These are phyloP conservation scores for Penicillium sclerotigenum DNA, from an alignment of 2,329 filamentous ascomycete genomes.

Conservation along the genomic window DNA sequence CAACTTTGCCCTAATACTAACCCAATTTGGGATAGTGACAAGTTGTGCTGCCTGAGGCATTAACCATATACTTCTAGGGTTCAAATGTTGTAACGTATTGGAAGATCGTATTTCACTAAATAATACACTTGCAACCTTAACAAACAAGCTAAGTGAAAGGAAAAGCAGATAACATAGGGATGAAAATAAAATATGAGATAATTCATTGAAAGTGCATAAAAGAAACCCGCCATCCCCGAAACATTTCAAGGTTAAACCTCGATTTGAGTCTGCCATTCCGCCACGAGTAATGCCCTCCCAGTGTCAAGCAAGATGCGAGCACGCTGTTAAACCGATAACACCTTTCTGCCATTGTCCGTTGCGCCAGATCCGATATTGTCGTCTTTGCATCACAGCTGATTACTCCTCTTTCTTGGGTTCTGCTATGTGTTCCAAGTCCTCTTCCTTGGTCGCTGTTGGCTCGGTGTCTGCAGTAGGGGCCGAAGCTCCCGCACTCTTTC, in stretches of 20 bases:
- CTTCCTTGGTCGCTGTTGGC: conserved; percentile 13
- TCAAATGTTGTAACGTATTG: neutral
- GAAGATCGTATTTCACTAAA: neutral
- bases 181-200: conserved; percentile 3
- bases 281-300: conserved; percentile 8
- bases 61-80: neutral
- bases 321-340: conserved; percentile 34
- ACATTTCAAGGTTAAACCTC: conserved; percentile 1
- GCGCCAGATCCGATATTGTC: conserved; percentile 34
- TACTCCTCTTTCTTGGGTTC: conserved; percentile 35
- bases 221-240: neutral
- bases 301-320: conserved; percentile 17
- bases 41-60: conserved; percentile 5
- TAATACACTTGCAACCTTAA: conserved; percentile 8
- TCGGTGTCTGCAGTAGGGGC: conserved; percentile 14
- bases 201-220: conserved; percentile 6
- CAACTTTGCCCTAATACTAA: conserved; percentile 40
- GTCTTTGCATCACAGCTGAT: conserved; percentile 18
- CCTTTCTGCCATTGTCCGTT: conserved; percentile 37
- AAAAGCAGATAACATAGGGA: conserved; percentile 5
- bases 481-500: conserved; percentile 6
- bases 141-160: conserved; percentile 1
- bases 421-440: conserved; percentile 12
- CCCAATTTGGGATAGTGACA: conserved; percentile 14
- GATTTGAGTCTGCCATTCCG: conserved; percentile 6